Base-by-base conservation (phyloP, 495 filamentous ascomycete species). In the Aspergillus hancockii region DNA sequence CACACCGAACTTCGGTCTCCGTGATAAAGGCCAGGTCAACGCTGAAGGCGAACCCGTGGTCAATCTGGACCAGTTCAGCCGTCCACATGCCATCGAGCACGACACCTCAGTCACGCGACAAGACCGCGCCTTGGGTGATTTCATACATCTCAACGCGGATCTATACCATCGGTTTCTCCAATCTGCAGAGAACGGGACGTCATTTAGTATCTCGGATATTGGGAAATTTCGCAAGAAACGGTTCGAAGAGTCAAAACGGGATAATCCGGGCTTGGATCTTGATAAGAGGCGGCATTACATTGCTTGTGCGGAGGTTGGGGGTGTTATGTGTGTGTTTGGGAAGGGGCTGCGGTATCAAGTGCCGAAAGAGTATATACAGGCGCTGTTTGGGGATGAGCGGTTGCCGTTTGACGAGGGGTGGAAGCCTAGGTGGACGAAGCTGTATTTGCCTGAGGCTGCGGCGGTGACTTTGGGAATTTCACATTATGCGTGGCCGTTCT, bases 381-480 rank as follows among this genome's bases (percentile, higher is more conserved):
- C 63, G 13, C n/a, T 65, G 4, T 59, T 65, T 49, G 55, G 58
- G 0, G 63, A 65, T 8, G 63, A 65, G 46, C n/a, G 63, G 3
- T 22, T 65, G 55, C 63, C 63, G 19, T 65, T 49, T 41, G 16
- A 51, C 10, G 63, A 65, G 47, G 63, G 63, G 9, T 65, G 63
- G 63, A 47, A 10, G 34, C 62, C 62, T 3, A n/a, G 62, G 34
- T 18, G 25, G 36, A 58, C 31, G 32, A 56, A 50, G 55, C 14
- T 64, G 31, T 49, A 30, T 38, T 31, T 62, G 25, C 23, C 41
- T 0, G 59, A 62, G 49, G 52, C 57, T 40, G 54, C 22, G n/a
- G 49, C 40, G 22, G 13, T 46, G 9, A 64, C 49, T 9, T 43
- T 60, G 45, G 34, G 14, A 6, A 52, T 55, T 47, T 60, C 58